phyloP scores from a whole-genome alignment of 306 rosid species.

The Sesbania bispinosa region DNA sequence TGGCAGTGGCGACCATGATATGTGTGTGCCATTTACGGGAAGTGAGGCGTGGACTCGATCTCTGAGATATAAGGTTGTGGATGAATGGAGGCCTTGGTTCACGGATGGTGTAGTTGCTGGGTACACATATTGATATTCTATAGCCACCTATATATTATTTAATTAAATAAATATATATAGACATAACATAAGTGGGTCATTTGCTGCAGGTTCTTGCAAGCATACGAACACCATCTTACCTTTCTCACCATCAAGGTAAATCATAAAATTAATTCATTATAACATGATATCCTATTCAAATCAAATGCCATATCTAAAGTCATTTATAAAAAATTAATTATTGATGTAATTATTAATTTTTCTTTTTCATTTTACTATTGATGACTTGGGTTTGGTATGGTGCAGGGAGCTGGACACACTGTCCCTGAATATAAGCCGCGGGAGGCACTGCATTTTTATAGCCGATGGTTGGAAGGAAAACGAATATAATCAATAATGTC shows the following conservation, averaged over 20 bases:
- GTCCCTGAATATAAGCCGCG: conserved; percentile 74
- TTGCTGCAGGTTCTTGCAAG: conserved; percentile 30
- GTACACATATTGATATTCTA: conserved; percentile 27
- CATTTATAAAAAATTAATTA: too few species aligned
- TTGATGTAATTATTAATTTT: too few species aligned
- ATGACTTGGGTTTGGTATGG: background rate
- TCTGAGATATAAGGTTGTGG: conserved; percentile 52
- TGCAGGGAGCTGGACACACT: conserved; percentile 77
- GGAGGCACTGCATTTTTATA: conserved; percentile 66
- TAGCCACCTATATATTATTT: too few species aligned
- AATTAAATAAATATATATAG: too few species aligned
- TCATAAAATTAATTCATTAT: too few species aligned
- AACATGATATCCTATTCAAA: too few species aligned
- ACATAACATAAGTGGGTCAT: too few species aligned
- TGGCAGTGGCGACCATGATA: conserved; percentile 78
- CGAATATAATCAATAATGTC: too few species aligned
- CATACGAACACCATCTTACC: conserved; percentile 28
- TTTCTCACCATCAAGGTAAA: conserved; percentile 36
- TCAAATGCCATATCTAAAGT: too few species aligned
- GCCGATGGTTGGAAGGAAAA: conserved; percentile 54
- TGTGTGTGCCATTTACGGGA: conserved; percentile 86
- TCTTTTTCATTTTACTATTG: too few species aligned
- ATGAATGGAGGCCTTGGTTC: conserved; percentile 64
- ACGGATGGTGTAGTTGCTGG: conserved; percentile 61
- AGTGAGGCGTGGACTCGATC: conserved; percentile 74